A percentile compares a stretch with the other conserved stretches of the same genome.
phyloP scores from a whole-genome alignment of 495 filamentous ascomycete genomes.

The Neurospora terricola region DNA sequence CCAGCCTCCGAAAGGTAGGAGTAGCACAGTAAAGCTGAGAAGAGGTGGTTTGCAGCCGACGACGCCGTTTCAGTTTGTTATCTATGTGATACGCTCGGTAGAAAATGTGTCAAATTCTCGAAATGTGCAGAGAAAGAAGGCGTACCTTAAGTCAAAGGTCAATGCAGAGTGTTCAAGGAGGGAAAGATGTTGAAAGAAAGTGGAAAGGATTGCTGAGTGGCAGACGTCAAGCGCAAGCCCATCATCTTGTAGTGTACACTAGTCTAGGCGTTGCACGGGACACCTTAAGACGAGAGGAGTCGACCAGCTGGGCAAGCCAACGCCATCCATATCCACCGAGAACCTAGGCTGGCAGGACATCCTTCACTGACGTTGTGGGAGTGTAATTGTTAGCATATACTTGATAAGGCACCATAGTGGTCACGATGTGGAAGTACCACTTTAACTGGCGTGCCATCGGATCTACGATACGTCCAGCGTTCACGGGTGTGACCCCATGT shows the following conservation, averaged over 20 bases:
- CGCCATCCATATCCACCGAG: not conserved
- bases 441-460: constrained; percentile 7
- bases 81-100: not conserved
- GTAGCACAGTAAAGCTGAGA: not conserved
- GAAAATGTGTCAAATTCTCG: not conserved
- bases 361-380: not conserved
- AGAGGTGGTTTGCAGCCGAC: not conserved
- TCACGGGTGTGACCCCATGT: not conserved
- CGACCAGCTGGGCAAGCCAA: not conserved
- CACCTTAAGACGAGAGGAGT: not conserved
- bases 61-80: not conserved
- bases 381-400: constrained; percentile 6
- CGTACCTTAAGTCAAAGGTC: not conserved
- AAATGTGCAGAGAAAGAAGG: not conserved
- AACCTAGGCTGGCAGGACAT: not conserved
- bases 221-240: not conserved
- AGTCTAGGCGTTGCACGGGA: not conserved
- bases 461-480: not conserved
- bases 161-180: not conserved
- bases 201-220: not conserved
- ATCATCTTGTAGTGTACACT: not conserved
- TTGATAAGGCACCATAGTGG: not conserved
- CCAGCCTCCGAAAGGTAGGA: not conserved
- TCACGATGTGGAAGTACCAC: not conserved
- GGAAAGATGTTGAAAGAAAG: not conserved